Percentiles rank a stretch among this genome's conserved stretches.
Conservation (phyloP, 2,329 filamentous ascomycete genomes). For the Calonectria multiphialidica region DNA sequence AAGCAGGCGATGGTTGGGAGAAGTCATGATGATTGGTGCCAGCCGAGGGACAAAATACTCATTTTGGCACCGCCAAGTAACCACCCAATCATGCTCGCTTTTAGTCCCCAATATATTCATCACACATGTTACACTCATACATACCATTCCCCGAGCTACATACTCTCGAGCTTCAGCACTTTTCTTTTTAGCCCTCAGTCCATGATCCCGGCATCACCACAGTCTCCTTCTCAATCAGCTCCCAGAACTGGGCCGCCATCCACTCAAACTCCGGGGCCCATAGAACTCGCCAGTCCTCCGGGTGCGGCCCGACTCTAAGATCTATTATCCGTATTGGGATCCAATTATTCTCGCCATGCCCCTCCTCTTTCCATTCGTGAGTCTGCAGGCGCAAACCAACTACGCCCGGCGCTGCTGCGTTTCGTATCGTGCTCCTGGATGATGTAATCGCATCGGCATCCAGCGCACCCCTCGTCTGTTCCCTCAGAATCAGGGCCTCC, state of each 20-base stretch:
- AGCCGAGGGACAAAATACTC: not conserved
- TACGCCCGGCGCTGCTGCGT: not conserved
- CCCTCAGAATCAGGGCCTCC: slow-evolving; percentile 16
- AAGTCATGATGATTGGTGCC: slow-evolving; percentile 14
- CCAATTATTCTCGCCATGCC: slow-evolving; percentile 31
- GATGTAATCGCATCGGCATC: slow-evolving; percentile 31
- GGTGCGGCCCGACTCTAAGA: slow-evolving; percentile 24
- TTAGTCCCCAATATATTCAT: not conserved
- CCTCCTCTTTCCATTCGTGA: not conserved
- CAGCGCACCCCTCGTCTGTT: slow-evolving; percentile 22
- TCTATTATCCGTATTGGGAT: slow-evolving; percentile 38
- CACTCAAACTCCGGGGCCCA: slow-evolving; percentile 44
- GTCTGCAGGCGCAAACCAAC: not conserved
- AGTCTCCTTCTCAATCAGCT: slow-evolving; percentile 24
- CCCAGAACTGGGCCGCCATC: slow-evolving; percentile 45
- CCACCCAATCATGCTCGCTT: not conserved
- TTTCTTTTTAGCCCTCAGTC: slow-evolving; percentile 32
- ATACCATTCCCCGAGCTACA: not conserved
- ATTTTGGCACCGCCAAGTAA: not conserved
- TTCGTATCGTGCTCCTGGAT: slow-evolving; percentile 18
- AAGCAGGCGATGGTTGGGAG: not conserved
- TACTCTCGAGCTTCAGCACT: not conserved
- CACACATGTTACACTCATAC: not conserved
- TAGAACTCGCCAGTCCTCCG: slow-evolving; percentile 35
- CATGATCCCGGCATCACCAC: slow-evolving; percentile 42